A percentile compares a stretch with the other conserved stretches of the same genome.
Evolutionary conservation across 164 flowering plant species (phyloP).

Genomic region (Amborella trichopoda): DNA sequence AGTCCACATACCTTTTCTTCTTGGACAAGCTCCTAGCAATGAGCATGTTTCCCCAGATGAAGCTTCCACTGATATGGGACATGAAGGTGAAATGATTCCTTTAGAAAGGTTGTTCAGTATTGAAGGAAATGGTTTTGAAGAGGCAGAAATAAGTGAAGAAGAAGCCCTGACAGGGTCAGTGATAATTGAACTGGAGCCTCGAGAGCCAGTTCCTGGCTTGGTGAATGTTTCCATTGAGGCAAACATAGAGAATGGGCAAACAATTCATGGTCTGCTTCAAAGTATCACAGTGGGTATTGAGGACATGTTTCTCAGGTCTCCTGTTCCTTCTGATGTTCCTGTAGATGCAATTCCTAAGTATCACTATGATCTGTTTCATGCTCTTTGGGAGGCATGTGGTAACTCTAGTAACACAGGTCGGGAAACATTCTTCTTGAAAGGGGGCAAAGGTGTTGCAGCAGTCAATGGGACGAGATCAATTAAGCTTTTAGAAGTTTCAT

Average conservation of each 20-base stretch:
- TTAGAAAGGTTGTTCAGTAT: too few species aligned
- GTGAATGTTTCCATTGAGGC: constrained; percentile 66
- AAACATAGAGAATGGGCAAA: constrained; percentile 72
- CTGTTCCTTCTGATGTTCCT: constrained; percentile 39
- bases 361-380: constrained; percentile 47
- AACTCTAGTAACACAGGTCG: constrained; percentile 56
- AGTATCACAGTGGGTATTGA: constrained; percentile 74
- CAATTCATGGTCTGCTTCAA: constrained; percentile 56
- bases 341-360: constrained; percentile 40
- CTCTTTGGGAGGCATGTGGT: constrained; percentile 87
- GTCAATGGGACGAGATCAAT: constrained; percentile 82
- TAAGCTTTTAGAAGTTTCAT: constrained; percentile 68
- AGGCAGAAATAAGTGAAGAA: constrained; percentile 16
- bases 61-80: neutral
- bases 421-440: constrained; percentile 65
- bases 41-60: constrained; percentile 5
- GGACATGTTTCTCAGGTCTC: constrained; percentile 78
- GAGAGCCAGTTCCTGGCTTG: constrained; percentile 83
- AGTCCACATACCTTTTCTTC: constrained; percentile 64
- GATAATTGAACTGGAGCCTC: constrained; percentile 61
- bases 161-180: constrained; percentile 39
- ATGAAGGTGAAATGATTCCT: neutral
- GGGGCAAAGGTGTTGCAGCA: constrained; percentile 76
- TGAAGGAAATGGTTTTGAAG: too few species aligned
- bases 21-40: constrained; percentile 41